Base-by-base conservation (phyloP, 345 rosid genomes). In the Kandelia obovata region DNA sequence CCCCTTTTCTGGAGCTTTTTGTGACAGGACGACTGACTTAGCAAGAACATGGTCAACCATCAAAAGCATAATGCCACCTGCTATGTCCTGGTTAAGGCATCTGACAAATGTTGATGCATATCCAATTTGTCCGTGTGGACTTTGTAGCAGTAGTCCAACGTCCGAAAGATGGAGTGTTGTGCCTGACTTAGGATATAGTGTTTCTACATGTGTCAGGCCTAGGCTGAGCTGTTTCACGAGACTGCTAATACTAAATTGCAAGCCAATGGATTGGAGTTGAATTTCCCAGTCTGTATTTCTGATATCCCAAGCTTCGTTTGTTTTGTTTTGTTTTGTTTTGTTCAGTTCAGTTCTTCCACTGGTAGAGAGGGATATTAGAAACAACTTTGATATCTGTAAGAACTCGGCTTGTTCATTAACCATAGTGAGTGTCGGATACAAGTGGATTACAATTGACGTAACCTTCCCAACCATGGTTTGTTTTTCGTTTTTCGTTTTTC, bases 61-160 rank as follows among this genome's bases (percentile, higher is more conserved):
- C 66, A 69, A 61, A 39, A 59, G 47, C 73, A 65, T 80, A 76
- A 73, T 37, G 79, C 79, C 79, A 85, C 79, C 81, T 80, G 84
- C 74, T 76, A 64, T 71, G 74, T 70, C 72, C 74, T 56, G 52
- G 47, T 72, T 35, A 70, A 39, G 27, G 30, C 65, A 72, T 55
- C 43, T 32, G 59, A 35, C 7, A 49, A 53, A 52, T 52, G 35
- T 67, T 47, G 27, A 34, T 17, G 27, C 63, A 46, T 58, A 32
- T 51, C 25, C 71, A 53, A 15, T 62, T 71, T 17, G 7, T 21
- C 21, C 21, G 10, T 53, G 71, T 61, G 51, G 78, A 80, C 84
- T 66, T 58, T 51, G 70, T 46, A 69, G 80, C 71, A 82, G 81
- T 77, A 49, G 66, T 61, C 31, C 56, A 53, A 65, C 59, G 49